phyloP scores from a whole-genome alignment of 2,329 filamentous ascomycete genomes.

The Myriosclerotinia duriaeana region DNA sequence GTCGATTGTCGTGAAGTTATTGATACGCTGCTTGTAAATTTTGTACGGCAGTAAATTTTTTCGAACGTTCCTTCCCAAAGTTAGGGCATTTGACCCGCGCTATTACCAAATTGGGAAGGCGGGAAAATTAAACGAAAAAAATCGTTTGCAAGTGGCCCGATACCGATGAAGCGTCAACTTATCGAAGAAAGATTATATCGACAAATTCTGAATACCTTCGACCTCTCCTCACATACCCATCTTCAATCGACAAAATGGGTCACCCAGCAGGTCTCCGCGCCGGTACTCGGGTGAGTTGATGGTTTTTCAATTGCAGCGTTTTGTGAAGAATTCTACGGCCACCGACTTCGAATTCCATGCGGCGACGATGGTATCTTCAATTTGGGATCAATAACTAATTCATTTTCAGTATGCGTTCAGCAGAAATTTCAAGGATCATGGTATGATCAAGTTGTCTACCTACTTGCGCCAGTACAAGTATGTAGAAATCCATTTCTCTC shows the following conservation, averaged over 20 bases:
- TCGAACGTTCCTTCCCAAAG: not conserved
- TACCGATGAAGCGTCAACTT: slow-evolving; percentile 11
- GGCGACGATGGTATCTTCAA: not conserved
- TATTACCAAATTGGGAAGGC: slow-evolving; percentile 15
- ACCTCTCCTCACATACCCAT: slow-evolving; percentile 28
- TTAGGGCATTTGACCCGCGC: slow-evolving; percentile 23
- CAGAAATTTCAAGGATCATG: slow-evolving; percentile 79
- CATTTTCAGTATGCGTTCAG: slow-evolving; percentile 78
- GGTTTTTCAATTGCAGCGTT: not conserved
- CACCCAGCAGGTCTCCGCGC: slow-evolving; percentile 83
- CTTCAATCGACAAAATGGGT: slow-evolving; percentile 45
- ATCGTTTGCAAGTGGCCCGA: slow-evolving; percentile 16
- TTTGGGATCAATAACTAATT: slow-evolving; percentile 22
- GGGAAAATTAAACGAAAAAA: slow-evolving; percentile 20
- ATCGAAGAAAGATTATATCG: slow-evolving; percentile 18
- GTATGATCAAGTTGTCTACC: slow-evolving; percentile 88
- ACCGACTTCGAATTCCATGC: slow-evolving; percentile 21
- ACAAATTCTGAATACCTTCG: slow-evolving; percentile 28
- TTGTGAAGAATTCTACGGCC: slow-evolving; percentile 10
- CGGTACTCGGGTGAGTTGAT: slow-evolving; percentile 72
- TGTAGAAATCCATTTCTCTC: slow-evolving; percentile 37
- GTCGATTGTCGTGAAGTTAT: slow-evolving; percentile 26
- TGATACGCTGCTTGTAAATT: slow-evolving; percentile 20
- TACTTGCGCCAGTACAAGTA: slow-evolving; percentile 94
- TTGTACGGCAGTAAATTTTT: slow-evolving; percentile 12